Base-by-base conservation (phyloP, 331 rosid genomes). In the Acacia concinna region DNA sequence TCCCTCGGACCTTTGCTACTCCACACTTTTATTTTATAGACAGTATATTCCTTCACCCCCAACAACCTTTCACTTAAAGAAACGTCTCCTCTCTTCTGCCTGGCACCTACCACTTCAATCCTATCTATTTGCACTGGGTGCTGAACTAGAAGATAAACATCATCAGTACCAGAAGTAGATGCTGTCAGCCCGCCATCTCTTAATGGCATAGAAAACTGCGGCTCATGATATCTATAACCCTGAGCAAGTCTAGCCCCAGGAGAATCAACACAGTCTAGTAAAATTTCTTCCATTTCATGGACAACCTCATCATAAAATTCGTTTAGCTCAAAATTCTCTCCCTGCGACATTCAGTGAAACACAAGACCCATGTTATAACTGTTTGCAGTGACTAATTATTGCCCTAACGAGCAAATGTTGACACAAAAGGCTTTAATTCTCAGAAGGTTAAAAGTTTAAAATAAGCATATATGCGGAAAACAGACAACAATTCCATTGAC, bases 21-120 rank as follows among this genome's bases (percentile, higher is more conserved):
- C 89, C 88, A 88, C 75, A 96, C 97, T 85, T 88, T 90, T 27
- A 93, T 88, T 85, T 76, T 90, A 84, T 96, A 96, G 47, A 93
- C 93, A 6, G 98, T 93, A 87, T 89, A 93, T 86, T 91, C 99
- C 93, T 93, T 93, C 83, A 96, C 97, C 75, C 99, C 99, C 74
- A 96, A 97, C 83, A 96, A 91, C 79, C 98, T 91, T 90, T 93
- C 98, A 85, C 99, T 90, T 47, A 96, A 87, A 71, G 99, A 93
- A 73, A 93, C 92, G 85, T 91, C 96, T 31, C 99, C 99, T 84
- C 83, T 91, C 88, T 88, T 93, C 89, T 96, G 98, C 89, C 97
- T 89, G 17, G 98, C 99, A 86, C 99, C 99, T 32, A 96, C 85
- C 84, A 96, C 99, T 87, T 96, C 98, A 59, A 93, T 77, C 85